Conservation (phyloP, 2,329 filamentous ascomycete species). For the Thermoascus crustaceus region DNA sequence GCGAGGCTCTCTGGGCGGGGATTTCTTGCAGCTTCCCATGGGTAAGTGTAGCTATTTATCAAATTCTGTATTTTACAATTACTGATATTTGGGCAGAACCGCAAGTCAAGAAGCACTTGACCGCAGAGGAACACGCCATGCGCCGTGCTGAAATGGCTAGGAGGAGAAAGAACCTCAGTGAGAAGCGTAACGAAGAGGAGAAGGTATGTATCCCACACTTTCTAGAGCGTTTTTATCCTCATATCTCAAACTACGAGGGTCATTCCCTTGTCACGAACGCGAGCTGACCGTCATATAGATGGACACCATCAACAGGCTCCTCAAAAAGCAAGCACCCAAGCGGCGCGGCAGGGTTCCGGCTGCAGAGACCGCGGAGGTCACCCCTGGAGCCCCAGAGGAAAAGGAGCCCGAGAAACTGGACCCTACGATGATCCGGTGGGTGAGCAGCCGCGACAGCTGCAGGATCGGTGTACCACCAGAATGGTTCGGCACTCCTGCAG, state of each 20-base stretch:
- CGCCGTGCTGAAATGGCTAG: constrained; percentile 66
- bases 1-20: constrained; percentile 50
- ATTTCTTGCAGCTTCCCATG: constrained; percentile 49
- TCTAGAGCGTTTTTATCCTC: not conserved
- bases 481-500: constrained; percentile 39
- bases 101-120: constrained; percentile 65
- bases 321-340: constrained; percentile 59
- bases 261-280: too few species aligned
- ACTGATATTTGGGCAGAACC: constrained; percentile 42
- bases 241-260: too few species aligned
- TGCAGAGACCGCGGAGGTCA: constrained; percentile 36
- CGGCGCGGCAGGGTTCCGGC: constrained; percentile 42
- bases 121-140: constrained; percentile 65
- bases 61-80: constrained; percentile 5
- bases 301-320: constrained; percentile 60
- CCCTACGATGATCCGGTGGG: constrained; percentile 39
- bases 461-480: constrained; percentile 39
- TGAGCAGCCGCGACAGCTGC: constrained; percentile 34
- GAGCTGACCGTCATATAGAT: too few species aligned
- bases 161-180: constrained; percentile 63
- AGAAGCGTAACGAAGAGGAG: constrained; percentile 71
- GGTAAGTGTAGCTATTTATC: constrained; percentile 26
- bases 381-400: constrained; percentile 31
- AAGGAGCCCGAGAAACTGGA: constrained; percentile 32
- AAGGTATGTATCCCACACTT: constrained; percentile 43